phyloP scores from a whole-genome alignment of 495 filamentous ascomycete genomes.

The Penicillium simplicissimum region DNA sequence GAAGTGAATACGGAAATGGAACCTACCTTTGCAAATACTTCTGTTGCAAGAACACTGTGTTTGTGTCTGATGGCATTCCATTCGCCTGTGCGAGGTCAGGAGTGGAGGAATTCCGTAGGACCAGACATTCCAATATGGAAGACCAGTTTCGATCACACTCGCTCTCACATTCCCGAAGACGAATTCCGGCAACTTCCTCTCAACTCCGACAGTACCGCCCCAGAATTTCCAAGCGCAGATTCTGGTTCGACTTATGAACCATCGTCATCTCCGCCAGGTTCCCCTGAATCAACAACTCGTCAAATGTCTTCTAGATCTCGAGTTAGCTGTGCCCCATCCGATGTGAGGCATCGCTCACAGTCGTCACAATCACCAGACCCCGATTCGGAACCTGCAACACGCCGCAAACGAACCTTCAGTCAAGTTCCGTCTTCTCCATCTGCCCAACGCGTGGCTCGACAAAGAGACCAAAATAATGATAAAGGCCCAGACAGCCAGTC shows the following conservation, averaged over 20 bases:
- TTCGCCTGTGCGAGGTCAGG: slow-evolving; percentile 25
- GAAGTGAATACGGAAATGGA: slow-evolving; percentile 23
- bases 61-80: slow-evolving; percentile 34
- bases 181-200: slow-evolving; percentile 21
- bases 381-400: slow-evolving; percentile 24
- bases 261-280: slow-evolving; percentile 18
- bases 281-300: not conserved
- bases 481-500: not conserved
- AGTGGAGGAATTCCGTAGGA: slow-evolving; percentile 32
- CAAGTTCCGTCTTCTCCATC: slow-evolving; percentile 21
- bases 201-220: slow-evolving; percentile 15
- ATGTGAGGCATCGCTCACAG: slow-evolving; percentile 5
- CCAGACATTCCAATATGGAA: slow-evolving; percentile 23
- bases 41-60: slow-evolving; percentile 27
- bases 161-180: slow-evolving; percentile 22
- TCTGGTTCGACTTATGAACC: slow-evolving; percentile 21
- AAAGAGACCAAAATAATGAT: not conserved
- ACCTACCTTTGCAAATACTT: slow-evolving; percentile 14
- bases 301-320: slow-evolving; percentile 1
- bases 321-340: not conserved
- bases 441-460: slow-evolving; percentile 1
- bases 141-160: slow-evolving; percentile 25
- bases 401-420: slow-evolving; percentile 31
- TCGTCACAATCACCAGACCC: slow-evolving; percentile 23
- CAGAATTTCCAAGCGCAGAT: slow-evolving; percentile 21